Base-by-base conservation (phyloP, 176 grass and related monocot species). In the Metroxylon sagu region DNA sequence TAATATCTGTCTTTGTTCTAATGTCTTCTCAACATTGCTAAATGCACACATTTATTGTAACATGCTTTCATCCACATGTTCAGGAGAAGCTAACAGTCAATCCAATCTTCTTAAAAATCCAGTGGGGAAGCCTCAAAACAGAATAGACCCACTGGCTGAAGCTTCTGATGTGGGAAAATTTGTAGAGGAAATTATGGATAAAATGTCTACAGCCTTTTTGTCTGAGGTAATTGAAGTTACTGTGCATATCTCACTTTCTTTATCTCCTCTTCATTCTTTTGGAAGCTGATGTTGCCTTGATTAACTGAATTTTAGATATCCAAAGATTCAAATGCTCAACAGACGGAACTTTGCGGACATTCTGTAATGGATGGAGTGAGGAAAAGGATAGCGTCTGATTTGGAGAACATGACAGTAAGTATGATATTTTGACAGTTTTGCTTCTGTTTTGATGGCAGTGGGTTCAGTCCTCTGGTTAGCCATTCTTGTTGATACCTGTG, bases 341-440 rank as follows among this genome's bases (percentile, higher is more conserved):
- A 79, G 26, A 68, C 64, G 30, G 69, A 83, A 31, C 66, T 85
- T 76, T 6, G 0, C 10, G 18, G 64, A 57, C 18, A 52, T 73
- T 59, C 76, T 53, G 61, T 85, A 18, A 62, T 85, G 19, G 84
- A 89, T 65, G 28, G 26, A 27, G 8, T 83, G 56, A 80, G 16
- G 62, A 56, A 56, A 63, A 69, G 29, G 26, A 29, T 84, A 53
- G 48, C 61, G 71, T 76, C 70, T 60, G 79, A 92, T 83, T 66
- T 92, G 65, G 56, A 83, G 70, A 72, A 67, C 52, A 66, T 82
- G 72, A 75, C 64, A 30, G 93, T 92, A 62, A 83, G 87, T 76
- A 75, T 49, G 35, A 43, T 43, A 43, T 43, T 2, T 43, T 43
- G 35, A 2, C 60, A 51, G 54, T 56, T 18, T 16, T 53, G 21